A percentile compares a stretch with the other conserved stretches of the same genome.
Evolutionary conservation across 1,284 basidiomycete species (phyloP).

Genomic region (Austroboletus novae-zelandiae): DNA sequence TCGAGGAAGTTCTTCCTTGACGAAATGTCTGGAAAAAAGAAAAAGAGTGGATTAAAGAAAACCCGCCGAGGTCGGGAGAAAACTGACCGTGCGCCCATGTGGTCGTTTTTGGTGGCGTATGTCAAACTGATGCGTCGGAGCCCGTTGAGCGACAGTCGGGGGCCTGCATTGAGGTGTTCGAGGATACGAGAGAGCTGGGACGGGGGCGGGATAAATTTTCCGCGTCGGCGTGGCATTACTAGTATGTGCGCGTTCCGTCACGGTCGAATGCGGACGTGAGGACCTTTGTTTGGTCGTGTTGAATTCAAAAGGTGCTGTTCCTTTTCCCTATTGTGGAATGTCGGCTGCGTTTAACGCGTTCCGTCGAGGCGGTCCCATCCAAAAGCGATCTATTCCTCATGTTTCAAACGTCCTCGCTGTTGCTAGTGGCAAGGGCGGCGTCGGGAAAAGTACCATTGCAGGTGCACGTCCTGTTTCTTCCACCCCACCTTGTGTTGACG

Average conservation of each 20-base stretch:
- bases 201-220: conserved; percentile 47
- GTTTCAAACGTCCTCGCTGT: conserved; percentile 80
- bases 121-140: conserved; percentile 56
- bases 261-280: no score
- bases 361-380: conserved; percentile 51
- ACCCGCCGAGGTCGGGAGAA: neutral
- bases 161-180: conserved; percentile 48
- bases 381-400: conserved; percentile 61
- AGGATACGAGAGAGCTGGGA: conserved; percentile 57
- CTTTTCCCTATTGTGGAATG: neutral
- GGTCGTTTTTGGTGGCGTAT: conserved; percentile 62
- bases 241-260: no score
- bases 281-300: conserved; percentile 27
- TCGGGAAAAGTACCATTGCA: conserved; percentile 94
- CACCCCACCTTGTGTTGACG: neutral
- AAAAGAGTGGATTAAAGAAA: no score
- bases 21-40: conserved; percentile 55
- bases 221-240: conserved; percentile 36
- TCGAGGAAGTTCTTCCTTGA: conserved; percentile 69
- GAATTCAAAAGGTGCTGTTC: conserved; percentile 16
- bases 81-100: conserved; percentile 65
- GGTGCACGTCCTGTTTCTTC: conserved; percentile 44
- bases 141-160: conserved; percentile 51
- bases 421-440: conserved; percentile 94
- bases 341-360: conserved; percentile 37